These are phyloP conservation scores for Pseudopediastrum boryanum DNA, from an alignment of 139 green algal species.

Conservation along the genomic window DNA sequence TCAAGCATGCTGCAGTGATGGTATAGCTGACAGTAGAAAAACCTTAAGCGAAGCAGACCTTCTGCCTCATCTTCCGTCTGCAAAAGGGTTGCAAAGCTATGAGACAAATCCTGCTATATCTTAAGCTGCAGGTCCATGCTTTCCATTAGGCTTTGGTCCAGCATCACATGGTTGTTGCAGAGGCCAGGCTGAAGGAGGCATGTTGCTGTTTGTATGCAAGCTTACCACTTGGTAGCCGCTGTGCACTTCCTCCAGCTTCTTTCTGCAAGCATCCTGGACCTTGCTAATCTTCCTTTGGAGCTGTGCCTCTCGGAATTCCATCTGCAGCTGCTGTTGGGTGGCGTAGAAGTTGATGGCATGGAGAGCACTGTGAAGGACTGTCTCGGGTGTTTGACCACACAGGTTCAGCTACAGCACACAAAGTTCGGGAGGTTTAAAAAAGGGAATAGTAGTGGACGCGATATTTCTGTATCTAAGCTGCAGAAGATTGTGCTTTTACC, in stretches of 20 bases:
- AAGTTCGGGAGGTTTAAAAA: too few species aligned
- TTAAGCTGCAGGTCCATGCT: too few species aligned
- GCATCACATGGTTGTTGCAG: too few species aligned
- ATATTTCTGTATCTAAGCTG: too few species aligned
- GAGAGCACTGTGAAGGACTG: slow-evolving; percentile 53
- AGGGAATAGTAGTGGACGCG: too few species aligned
- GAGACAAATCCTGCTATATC: too few species aligned
- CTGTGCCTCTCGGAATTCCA: slow-evolving; percentile 43
- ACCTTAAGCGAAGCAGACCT: too few species aligned
- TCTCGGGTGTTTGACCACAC: slow-evolving; percentile 63
- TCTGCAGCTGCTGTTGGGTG: slow-evolving; percentile 52
- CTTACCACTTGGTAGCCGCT: slow-evolving; percentile 59
- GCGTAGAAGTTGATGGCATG: slow-evolving; percentile 64
- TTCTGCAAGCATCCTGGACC: slow-evolving; percentile 66
- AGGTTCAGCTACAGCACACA: slow-evolving; percentile 49
- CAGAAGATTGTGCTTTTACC: slow-evolving; percentile 26
- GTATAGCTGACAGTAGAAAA: too few species aligned
- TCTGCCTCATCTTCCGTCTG: too few species aligned
- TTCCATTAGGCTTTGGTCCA: too few species aligned
- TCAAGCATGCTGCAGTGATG: too few species aligned
- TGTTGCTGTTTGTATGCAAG: neutral
- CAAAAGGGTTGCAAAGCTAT: too few species aligned
- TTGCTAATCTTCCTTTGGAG: slow-evolving; percentile 60
- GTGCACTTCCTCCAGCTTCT: slow-evolving; percentile 75
- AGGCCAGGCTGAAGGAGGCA: neutral